Evolutionary conservation across 768 basidiomycete species (phyloP).

Genomic region (Calocybe cyanea): DNA sequence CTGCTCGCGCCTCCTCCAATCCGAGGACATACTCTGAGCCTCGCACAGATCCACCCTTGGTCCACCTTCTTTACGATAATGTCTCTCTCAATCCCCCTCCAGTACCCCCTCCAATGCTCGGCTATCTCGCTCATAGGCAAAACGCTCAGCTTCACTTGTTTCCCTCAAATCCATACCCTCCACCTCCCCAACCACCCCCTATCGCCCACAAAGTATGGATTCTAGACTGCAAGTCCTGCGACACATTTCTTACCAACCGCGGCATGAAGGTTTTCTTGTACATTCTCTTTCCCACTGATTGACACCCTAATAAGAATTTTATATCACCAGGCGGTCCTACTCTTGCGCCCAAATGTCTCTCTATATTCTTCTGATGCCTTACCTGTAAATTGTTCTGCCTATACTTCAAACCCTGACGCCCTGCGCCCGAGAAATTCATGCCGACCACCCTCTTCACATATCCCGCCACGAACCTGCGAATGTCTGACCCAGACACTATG

Average conservation of each 20-base stretch:
- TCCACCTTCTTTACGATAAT: conserved; percentile 24
- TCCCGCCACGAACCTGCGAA: conserved; percentile 64
- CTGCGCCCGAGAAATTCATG: conserved; percentile 33
- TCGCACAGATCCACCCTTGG: conserved; percentile 13
- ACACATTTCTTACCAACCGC: conserved; percentile 73
- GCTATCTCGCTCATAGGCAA: conserved; percentile 29
- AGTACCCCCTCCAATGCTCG: conserved; percentile 21
- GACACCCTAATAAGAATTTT: conserved; percentile 1
- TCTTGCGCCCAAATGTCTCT: conserved; percentile 75
- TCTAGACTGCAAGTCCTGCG: conserved; percentile 72
- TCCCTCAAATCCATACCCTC: conserved; percentile 38
- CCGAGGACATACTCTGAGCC: conserved; percentile 13
- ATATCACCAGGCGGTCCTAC: conserved; percentile 74
- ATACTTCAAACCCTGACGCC: conserved; percentile 43
- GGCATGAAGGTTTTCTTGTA: conserved; percentile 67
- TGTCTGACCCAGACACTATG: conserved; percentile 80
- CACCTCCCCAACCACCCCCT: conserved; percentile 36
- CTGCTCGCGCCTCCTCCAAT: conserved; percentile 10
- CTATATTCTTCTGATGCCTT: conserved; percentile 82
- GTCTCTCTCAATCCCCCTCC: conserved; percentile 11
- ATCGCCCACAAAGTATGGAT: conserved; percentile 76
- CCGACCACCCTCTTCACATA: conserved; percentile 28
- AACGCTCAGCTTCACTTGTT: conserved; percentile 31
- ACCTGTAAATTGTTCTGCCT: conserved; percentile 73
- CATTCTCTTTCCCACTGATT: conserved; percentile 3